Base-by-base conservation (phyloP, 305 asterid species). In the Fraxinus albicans region DNA sequence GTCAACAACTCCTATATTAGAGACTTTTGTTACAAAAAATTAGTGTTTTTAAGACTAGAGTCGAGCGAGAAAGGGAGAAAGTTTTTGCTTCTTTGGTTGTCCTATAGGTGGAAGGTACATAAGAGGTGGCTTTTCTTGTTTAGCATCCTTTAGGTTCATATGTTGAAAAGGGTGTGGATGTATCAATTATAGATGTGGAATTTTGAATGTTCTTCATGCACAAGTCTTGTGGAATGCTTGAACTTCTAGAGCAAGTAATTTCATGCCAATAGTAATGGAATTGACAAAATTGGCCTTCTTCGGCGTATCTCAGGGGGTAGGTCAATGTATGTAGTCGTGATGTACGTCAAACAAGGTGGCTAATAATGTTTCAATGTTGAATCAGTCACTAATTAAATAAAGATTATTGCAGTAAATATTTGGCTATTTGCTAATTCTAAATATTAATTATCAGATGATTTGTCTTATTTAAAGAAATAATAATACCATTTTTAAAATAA, bases 301-400 rank as follows among this genome's bases (percentile, higher is more conserved):
- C 75, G 44, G 55, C 63, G 23, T 12, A 25, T 21, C 65, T 12
- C 33, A 9, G 3, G 10, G 27, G 50, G 9, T 19, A 2, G 70
- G 70, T 6, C 13, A 25, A 25, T 25, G 58, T 4, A 17, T 17
- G 63, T 53, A 19, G 44, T 47, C 10, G 13, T 12, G 1, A 6
- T 34, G 15, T 27, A 13, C 35, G 34, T 34, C 29, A 83, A 40
- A 55, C 78, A 77, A 47, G 82, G 84, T 63, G 44, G 80, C 80
- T 53, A 13, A 12, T 42, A 13, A 47, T 15, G 76, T 65, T 69
- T 38, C 13, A 42, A 25, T 1, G 58, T 40, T 53, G 65, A 42
- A 44, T 40, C 3, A 77, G 42, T 44, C 36, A 9, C 31, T 8
- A 63, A 7, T 21, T 21, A 9, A 67, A 25, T 21, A 27, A 67